Evolutionary conservation across 2,329 filamentous ascomycete species (phyloP).

Genomic region (Coniella lustricola): DNA sequence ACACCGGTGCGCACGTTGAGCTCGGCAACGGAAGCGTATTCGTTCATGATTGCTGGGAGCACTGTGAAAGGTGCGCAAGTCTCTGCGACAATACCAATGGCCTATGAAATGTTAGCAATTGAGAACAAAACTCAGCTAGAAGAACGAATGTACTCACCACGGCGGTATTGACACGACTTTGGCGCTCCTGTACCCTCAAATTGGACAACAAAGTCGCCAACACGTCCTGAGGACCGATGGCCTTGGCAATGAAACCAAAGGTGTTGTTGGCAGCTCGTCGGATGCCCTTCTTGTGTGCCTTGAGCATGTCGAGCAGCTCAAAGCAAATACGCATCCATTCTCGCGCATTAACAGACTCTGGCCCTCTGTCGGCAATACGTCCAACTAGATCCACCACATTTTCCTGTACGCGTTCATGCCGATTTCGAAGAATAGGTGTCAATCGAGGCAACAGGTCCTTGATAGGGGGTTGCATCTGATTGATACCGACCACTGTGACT

Average conservation of each 20-base stretch:
- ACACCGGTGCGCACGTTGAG: conserved; percentile 99
- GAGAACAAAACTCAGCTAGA: not conserved
- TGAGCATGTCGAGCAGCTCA: conserved; percentile 97
- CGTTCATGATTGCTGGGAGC: conserved; percentile 97
- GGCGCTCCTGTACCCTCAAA: conserved; percentile 90
- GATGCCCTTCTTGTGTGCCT: conserved; percentile 99
- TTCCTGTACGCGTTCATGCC: conserved; percentile 98
- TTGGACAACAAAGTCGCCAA: conserved; percentile 94
- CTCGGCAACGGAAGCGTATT: conserved; percentile 87
- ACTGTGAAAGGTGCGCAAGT: conserved; percentile 98
- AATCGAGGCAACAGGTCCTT: conserved; percentile 90
- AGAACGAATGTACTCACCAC: conserved; percentile 38
- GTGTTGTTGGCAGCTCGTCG: conserved; percentile 98
- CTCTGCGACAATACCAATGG: conserved; percentile 96
- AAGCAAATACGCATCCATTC: conserved; percentile 99
- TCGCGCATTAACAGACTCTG: conserved; percentile 90
- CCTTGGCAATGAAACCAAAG: conserved; percentile 98
- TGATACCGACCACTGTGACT: conserved; percentile 95
- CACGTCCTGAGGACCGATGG: conserved; percentile 96
- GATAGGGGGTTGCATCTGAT: conserved; percentile 97
- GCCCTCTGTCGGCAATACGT: conserved; percentile 93
- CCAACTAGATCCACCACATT: conserved; percentile 98
- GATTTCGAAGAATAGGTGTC: conserved; percentile 95
- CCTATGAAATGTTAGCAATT: conserved; percentile 27
- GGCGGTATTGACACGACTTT: conserved; percentile 96